Evolutionary conservation across 306 rosid species (phyloP).

Genomic region (Fragaria iinumae): DNA sequence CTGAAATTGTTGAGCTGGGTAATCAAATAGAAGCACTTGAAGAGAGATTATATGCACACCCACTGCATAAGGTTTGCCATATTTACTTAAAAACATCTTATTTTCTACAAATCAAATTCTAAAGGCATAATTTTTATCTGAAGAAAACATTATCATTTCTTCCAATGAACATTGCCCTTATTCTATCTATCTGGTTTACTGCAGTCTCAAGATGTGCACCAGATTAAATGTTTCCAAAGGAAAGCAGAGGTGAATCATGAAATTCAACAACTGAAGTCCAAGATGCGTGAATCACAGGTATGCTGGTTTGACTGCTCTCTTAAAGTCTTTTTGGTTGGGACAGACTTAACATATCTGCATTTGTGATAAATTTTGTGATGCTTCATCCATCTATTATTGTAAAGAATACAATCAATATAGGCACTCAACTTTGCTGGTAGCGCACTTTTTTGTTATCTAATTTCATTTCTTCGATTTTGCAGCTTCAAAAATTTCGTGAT

Average conservation of each 20-base stretch:
- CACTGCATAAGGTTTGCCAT: slow-evolving; percentile 78
- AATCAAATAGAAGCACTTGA: slow-evolving; percentile 82
- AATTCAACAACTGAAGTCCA: slow-evolving; percentile 82
- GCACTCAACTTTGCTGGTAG: slow-evolving; percentile 2
- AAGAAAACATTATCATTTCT: slow-evolving; percentile 19
- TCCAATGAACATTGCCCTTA: slow-evolving; percentile 11
- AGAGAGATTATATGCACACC: slow-evolving; percentile 70
- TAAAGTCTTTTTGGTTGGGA: slow-evolving; percentile 18
- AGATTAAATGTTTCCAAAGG: slow-evolving; percentile 84
- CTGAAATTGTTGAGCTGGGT: slow-evolving; percentile 72
- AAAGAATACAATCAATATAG: background rate
- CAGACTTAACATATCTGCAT: background rate
- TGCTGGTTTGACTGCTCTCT: slow-evolving; percentile 17
- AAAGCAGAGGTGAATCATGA: slow-evolving; percentile 96
- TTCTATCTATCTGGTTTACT: slow-evolving; percentile 9
- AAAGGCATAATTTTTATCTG: slow-evolving; percentile 6
- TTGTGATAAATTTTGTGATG: background rate
- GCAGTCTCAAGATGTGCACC: slow-evolving; percentile 80
- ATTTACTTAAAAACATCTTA: background rate
- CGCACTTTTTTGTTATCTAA: background rate
- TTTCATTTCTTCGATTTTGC: slow-evolving; percentile 20
- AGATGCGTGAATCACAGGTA: slow-evolving; percentile 99
- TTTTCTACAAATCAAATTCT: slow-evolving; percentile 2
- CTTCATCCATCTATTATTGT: background rate
- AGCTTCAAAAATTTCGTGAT: slow-evolving; percentile 93